Base-by-base conservation (phyloP, 495 filamentous ascomycete genomes). In the Margaritispora aquatica region DNA sequence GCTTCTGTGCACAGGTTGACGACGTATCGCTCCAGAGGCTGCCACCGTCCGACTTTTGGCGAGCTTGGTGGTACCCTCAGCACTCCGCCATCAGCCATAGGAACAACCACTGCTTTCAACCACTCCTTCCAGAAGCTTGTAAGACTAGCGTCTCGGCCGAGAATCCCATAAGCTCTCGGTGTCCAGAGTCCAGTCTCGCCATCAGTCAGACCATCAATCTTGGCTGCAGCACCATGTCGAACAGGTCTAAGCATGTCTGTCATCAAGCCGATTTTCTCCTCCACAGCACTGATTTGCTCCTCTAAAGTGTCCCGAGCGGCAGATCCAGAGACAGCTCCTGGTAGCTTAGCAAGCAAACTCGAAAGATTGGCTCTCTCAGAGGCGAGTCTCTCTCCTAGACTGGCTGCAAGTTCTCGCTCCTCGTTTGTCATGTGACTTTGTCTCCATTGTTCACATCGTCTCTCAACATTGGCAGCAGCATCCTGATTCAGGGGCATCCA, bases 101-200 rank as follows among this genome's bases (percentile, higher is more conserved):
- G 94, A 41, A 96, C 91, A 26, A 92, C 80, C 20, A 98, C 80
- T 9, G 92, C 94, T 71, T 89, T 85, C 41, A 98, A 79, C 94
- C 94, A 98, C 69, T 98, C 94, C 71, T 98, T 98, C 94, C 94
- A 97, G 75, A 98, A 98, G 54, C 83, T 86, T 51, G 92, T 90
- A 77, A 94, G 80, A 55, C 81, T 87, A 26, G 77, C 77, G 69
- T 98, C 93, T 55, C 91, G 83, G 31, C 94, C 94, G 58, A 98
- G 80, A 55, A 98, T 87, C 53, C 94, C 94, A 69, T 93, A 98
- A 5, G 93, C 89, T 58, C 94, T 83, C 55, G 94, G 94, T 48
- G 92, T 92, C 94, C 94, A 98, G 56, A 98, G 86, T 5, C 94
- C 94, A 38, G 92, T 97, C 66, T 97, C 94, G 19, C 93, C 92